Evolutionary conservation across 345 rosid species (phyloP).

Genomic region (Eutrema yunnanense): DNA sequence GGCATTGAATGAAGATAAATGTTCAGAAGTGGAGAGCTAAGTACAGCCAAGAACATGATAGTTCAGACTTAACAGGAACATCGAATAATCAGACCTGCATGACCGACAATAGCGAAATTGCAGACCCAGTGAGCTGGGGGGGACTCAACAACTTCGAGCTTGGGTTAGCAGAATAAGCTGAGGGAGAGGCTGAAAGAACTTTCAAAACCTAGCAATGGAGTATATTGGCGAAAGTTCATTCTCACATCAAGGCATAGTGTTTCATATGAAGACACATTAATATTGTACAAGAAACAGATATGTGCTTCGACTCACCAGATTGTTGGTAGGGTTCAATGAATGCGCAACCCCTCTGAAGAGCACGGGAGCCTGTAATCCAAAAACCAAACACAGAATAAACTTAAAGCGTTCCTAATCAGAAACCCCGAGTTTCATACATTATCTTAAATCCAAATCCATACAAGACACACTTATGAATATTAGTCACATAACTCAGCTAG

Average conservation of each 20-base stretch:
- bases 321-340: conserved; percentile 55
- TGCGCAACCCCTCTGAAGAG: conserved; percentile 62
- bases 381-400: conserved; percentile 13
- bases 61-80: neutral
- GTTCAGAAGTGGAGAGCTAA: neutral
- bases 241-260: neutral
- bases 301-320: conserved; percentile 35
- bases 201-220: conserved; percentile 42
- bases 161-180: conserved; percentile 71
- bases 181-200: conserved; percentile 62
- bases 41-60: neutral
- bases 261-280: neutral
- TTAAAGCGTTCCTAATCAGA: neutral
- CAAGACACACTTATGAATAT: neutral
- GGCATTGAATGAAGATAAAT: neutral
- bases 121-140: conserved; percentile 52
- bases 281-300: neutral
- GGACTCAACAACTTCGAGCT: conserved; percentile 49
- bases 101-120: conserved; percentile 60
- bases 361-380: conserved; percentile 48
- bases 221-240: neutral
- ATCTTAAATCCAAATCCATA: neutral
- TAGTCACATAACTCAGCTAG: neutral
- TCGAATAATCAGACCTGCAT: conserved; percentile 39
- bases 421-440: neutral